Base-by-base conservation (phyloP, 108 stramenopile genomes). In the Cyclotella choctawhatcheeana region DNA sequence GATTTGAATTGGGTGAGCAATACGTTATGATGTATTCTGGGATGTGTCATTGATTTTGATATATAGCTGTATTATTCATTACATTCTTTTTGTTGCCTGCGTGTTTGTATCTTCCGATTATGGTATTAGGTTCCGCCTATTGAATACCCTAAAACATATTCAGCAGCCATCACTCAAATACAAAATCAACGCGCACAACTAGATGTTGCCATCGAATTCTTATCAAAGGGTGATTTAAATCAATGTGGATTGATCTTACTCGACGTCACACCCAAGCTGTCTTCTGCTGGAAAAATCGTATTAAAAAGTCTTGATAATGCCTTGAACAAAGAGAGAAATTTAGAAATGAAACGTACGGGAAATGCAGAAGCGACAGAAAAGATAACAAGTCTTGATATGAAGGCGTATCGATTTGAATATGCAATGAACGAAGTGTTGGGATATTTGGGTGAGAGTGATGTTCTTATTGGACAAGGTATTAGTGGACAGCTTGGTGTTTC, bases 381-480 rank as follows among this genome's bases (percentile, higher is more conserved):
- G 24, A 35, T 53, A 64, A 74, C 31, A 2, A 33, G 59, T 33
- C 56, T 72, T 16, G 85, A 85, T 50, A 79, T 90, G 82, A 88
- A 74, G 47, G 69, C 64, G 16, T 68, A 77, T 31, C 73, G 79
- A 22, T 45, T 88, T 35, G 82, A 88, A 58, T 69, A 67, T 51
- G 61, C 85, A 37, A 52, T 87, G 26, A 60, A 84, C 37, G 83
- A 88, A 29, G 45, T 89, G 10, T 33, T 82, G 0, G 84, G 61
- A 13, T 71, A 60, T 22, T 79, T 84, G 54, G 85, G 84, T 37
- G 81, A 81, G 33, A 56, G 50, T 44, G 93, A 94, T 70, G 63
- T 91, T 4, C 59, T 83, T 31, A 86, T 94, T 55, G 93, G 93
- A 24, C 93, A 94, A 77, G 89, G 75, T 7, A 33, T 94, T 1